Conservation (phyloP, 306 rosid genomes). For the Astragalus glycyphyllos region DNA sequence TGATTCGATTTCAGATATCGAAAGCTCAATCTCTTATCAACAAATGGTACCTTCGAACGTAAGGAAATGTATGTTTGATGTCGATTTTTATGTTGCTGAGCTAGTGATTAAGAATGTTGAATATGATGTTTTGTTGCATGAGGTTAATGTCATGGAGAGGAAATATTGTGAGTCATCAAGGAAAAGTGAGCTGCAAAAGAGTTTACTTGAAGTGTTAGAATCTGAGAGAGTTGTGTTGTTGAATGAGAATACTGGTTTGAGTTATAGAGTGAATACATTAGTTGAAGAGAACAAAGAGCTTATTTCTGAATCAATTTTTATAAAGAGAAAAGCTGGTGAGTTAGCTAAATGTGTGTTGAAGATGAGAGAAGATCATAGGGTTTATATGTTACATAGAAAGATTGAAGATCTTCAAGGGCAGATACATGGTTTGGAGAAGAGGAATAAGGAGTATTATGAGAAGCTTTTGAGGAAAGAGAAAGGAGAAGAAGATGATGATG, state of each 20-base stretch:
- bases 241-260: slow-evolving; percentile 82
- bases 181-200: slow-evolving; percentile 80
- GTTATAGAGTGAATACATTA: slow-evolving; percentile 59
- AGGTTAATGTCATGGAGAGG: slow-evolving; percentile 62
- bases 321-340: slow-evolving; percentile 78
- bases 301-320: slow-evolving; percentile 67
- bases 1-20: slow-evolving; percentile 66
- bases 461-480: slow-evolving; percentile 58
- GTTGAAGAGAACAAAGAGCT: slow-evolving; percentile 82
- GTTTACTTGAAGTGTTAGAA: slow-evolving; percentile 91
- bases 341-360: slow-evolving; percentile 78
- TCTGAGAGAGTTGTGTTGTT: slow-evolving; percentile 84
- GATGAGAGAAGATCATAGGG: slow-evolving; percentile 87
- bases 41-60: slow-evolving; percentile 20
- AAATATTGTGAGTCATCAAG: slow-evolving; percentile 62
- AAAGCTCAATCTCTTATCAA: slow-evolving; percentile 82
- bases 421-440: slow-evolving; percentile 83
- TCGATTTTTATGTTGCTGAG: slow-evolving; percentile 62
- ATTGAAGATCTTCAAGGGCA: slow-evolving; percentile 91
- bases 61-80: slow-evolving; percentile 19
- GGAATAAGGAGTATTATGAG: slow-evolving; percentile 81
- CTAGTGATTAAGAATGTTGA: slow-evolving; percentile 82
- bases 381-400: slow-evolving; percentile 68
- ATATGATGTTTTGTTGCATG: slow-evolving; percentile 62
- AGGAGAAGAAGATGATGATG: slow-evolving; percentile 2